Conservation (phyloP, 2,329 filamentous ascomycete species). For the Alternaria longipes region DNA sequence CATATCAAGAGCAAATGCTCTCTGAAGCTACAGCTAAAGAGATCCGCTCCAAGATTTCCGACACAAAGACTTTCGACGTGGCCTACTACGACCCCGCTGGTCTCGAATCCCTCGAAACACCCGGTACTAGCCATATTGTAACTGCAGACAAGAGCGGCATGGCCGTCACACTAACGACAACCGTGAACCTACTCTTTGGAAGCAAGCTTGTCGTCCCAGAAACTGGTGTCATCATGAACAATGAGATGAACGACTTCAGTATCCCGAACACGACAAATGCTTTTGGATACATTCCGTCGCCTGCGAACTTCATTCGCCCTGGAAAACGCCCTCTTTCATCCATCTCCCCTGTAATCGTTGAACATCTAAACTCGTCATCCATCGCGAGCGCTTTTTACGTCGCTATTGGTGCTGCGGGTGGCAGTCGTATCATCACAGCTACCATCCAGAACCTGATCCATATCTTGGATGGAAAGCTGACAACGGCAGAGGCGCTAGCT, state of each 20-base stretch:
- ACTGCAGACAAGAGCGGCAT: constrained; percentile 77
- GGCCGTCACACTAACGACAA: constrained; percentile 83
- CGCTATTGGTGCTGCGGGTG: constrained; percentile 79
- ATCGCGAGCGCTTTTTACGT: constrained; percentile 64
- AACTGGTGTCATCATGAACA: constrained; percentile 80
- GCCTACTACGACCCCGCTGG: constrained; percentile 76
- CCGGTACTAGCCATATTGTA: constrained; percentile 78
- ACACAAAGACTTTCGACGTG: constrained; percentile 75
- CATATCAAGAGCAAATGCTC: constrained; percentile 74
- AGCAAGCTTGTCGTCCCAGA: constrained; percentile 79
- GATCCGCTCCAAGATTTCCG: constrained; percentile 74
- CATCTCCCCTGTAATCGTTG: constrained; percentile 81
- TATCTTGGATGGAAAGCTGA: constrained; percentile 72
- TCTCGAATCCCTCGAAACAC: constrained; percentile 72
- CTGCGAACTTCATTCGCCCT: constrained; percentile 81
- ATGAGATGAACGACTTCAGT: constrained; percentile 70
- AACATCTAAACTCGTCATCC: constrained; percentile 65
- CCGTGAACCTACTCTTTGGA: constrained; percentile 87
- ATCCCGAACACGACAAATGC: constrained; percentile 80
- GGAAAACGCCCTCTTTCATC: constrained; percentile 85
- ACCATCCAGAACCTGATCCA: constrained; percentile 79
- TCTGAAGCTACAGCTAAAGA: constrained; percentile 65
- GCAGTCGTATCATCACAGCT: constrained; percentile 82
- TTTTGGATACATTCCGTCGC: constrained; percentile 84
- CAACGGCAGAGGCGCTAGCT: constrained; percentile 68